A percentile compares a stretch with the other conserved stretches of the same genome.
phyloP scores from a whole-genome alignment of 2,329 filamentous ascomycete species.

The Botryotinia narcissicola region DNA sequence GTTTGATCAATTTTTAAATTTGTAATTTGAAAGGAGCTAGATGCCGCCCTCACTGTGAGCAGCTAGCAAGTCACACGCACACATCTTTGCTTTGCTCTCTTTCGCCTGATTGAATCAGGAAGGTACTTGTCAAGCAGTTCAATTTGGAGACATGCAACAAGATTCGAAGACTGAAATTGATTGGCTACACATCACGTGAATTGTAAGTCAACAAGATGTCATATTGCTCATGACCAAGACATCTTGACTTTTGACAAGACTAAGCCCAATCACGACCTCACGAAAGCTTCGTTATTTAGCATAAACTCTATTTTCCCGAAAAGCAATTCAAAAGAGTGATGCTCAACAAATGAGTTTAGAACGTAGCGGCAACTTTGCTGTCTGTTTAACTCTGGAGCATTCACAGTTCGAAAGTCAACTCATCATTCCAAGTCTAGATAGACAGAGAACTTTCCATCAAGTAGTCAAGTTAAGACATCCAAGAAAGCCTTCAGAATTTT shows the following conservation, averaged over 20 bases:
- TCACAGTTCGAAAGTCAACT: neutral
- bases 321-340: neutral
- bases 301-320: neutral
- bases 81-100: no score
- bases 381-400: neutral
- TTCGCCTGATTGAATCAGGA: no score
- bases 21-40: neutral
- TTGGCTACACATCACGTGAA: neutral
- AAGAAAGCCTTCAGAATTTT: accelerated
- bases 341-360: neutral
- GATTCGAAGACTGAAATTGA: neutral
- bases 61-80: no score
- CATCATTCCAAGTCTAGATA: neutral
- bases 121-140: neutral
- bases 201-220: neutral
- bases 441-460: neutral
- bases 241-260: neutral
- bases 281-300: neutral
- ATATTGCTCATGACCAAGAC: neutral
- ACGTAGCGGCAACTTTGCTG: neutral
- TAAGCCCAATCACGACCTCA: neutral
- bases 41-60: no score
- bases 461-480: no score
- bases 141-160: neutral
- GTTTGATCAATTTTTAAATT: neutral